Base-by-base conservation (phyloP, 2,329 filamentous ascomycete genomes). In the Corinectria fuckeliana region DNA sequence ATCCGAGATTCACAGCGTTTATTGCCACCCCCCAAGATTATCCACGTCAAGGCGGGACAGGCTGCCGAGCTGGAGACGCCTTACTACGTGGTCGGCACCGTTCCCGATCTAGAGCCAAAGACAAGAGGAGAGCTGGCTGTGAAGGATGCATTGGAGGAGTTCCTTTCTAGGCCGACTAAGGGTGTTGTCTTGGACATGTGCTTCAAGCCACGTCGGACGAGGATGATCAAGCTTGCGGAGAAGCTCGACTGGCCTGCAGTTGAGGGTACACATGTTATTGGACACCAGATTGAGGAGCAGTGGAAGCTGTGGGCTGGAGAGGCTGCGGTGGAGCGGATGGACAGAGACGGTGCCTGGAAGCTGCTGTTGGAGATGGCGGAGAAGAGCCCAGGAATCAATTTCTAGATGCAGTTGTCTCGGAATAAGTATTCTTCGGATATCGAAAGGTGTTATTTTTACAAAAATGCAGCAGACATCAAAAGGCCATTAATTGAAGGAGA, bases 151-250 rank as follows among this genome's bases (percentile, higher is more conserved):
- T 41, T 77, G 6, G 63, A 69, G 7, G 53, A 64, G 14, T 72
- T 77, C 18, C 64, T 78, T 2, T 50, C 63, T 2, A 60, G 54
- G 3, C 53, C 62, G 0, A 38, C 61, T 5, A 74, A 71, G 53
- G 76, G 76, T 0, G 70, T 78, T 1, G 50, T 79, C 54, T 58
- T 79, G 32, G 77, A 79, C 28, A 78, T 79, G 76, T 79, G 77
- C 60, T 79, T 76, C 65, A 78, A 79, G 62, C 77, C 76, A 1
- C 62, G 74, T 13, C 66, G 68, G 5, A 79, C 77, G 3, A 67
- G 77, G 45, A 74, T 69, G 58, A 69, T 78, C 34, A 75, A 74
- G 64, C 54, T 73, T 18, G 76, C 71, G 0, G 65, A 74, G 57
- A 56, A 41, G 8, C 47, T 67, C 14, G 71, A 70, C 1, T 81